These are phyloP conservation scores for Podospora fimiseda DNA, from an alignment of 495 filamentous ascomycete species.

Conservation along the genomic window DNA sequence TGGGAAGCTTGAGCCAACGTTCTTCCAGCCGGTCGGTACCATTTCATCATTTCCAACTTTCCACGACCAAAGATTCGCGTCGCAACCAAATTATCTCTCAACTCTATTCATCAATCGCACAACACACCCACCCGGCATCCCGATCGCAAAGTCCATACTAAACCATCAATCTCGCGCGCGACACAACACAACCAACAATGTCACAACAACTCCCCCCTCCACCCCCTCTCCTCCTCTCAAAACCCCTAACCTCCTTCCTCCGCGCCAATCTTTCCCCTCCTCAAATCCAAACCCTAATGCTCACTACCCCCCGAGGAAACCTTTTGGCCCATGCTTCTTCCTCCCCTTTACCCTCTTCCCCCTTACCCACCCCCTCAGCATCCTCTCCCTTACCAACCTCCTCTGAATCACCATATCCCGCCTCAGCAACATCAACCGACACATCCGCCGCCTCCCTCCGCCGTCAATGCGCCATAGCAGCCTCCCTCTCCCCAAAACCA, in stretches of 20 bases:
- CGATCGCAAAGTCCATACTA: background rate
- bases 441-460: conserved; percentile 37
- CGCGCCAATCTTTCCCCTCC: conserved; percentile 37
- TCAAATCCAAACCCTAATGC: conserved; percentile 33
- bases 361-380: no score
- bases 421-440: no score
- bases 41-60: background rate
- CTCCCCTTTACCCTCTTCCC: no score
- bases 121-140: no score
- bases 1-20: background rate
- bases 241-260: conserved; percentile 44
- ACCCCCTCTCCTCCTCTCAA: conserved; percentile 43
- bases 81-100: no score
- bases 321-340: conserved; percentile 43
- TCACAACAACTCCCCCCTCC: conserved; percentile 19
- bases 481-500: conserved; percentile 36
- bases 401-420: no score
- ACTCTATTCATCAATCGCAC: no score
- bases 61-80: background rate
- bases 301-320: conserved; percentile 42
- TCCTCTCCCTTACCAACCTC: no score
- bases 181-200: background rate
- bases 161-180: background rate
- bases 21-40: background rate
- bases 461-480: conserved; percentile 43